Conservation (phyloP, 208 protist species). For the Trichomonas tenax region DNA sequence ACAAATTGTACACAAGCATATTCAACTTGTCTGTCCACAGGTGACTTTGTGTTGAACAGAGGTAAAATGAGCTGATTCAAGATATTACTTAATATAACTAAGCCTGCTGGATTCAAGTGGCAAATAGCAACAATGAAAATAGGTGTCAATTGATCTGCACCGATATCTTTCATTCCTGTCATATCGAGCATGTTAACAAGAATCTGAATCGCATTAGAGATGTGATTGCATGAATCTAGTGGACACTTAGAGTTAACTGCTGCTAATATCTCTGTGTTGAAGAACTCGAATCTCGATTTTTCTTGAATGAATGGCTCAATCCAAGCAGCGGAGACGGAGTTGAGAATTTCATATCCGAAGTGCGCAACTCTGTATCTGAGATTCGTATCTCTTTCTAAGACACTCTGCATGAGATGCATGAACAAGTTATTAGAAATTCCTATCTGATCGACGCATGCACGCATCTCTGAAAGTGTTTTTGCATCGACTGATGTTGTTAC, state of each 20-base stretch:
- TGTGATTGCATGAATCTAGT: neutral
- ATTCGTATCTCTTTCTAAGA: neutral
- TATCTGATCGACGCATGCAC: neutral
- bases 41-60: neutral
- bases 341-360: neutral
- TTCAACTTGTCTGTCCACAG: neutral
- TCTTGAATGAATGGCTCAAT: neutral
- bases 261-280: neutral
- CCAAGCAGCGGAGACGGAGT: neutral
- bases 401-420: neutral
- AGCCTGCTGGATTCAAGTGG: neutral
- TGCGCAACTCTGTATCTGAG: neutral
- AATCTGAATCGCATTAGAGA: neutral
- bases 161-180: neutral
- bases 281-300: neutral
- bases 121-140: neutral
- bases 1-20: neutral
- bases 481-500: neutral
- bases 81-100: neutral
- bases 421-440: neutral
- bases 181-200: neutral
- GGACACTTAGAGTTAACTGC: neutral
- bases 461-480: neutral
- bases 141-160: neutral
- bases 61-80: neutral